A percentile compares a stretch with the other conserved stretches of the same genome.
Conservation (phyloP, 306 rosid species). For the Cicer yamashitae region DNA sequence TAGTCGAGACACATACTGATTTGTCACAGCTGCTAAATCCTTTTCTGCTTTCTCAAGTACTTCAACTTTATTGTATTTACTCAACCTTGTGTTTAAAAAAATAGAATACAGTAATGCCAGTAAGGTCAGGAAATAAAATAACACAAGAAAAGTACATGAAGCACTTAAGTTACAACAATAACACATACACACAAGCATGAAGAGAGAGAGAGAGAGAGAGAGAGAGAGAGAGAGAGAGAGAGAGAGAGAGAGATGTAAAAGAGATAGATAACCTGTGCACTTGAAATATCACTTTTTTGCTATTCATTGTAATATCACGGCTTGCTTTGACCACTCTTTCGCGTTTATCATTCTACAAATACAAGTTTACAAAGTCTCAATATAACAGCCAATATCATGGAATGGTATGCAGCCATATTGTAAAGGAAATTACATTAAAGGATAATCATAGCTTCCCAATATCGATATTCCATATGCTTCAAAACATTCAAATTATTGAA, state of each 20-base stretch:
- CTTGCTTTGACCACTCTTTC: slow-evolving; percentile 95
- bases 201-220: background rate
- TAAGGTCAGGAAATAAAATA: slow-evolving; percentile 31
- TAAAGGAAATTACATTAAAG: background rate
- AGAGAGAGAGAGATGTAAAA: background rate
- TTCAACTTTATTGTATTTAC: slow-evolving; percentile 80
- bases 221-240: background rate
- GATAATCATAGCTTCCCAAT: slow-evolving; percentile 12
- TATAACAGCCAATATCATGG: slow-evolving; percentile 22
- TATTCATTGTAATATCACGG: slow-evolving; percentile 89
- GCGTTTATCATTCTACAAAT: slow-evolving; percentile 84
- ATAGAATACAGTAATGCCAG: slow-evolving; percentile 16
- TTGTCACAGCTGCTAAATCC: slow-evolving; percentile 77
- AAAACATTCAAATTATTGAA: slow-evolving; percentile 8
- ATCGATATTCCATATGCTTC: slow-evolving; percentile 25
- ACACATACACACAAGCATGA: background rate
- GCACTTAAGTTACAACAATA: slow-evolving; percentile 10
- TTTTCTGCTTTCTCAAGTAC: slow-evolving; percentile 89
- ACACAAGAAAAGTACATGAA: background rate
- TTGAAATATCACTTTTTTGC: slow-evolving; percentile 97
- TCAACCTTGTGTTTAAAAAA: slow-evolving; percentile 61
- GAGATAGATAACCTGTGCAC: slow-evolving; percentile 79
- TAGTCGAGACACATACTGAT: slow-evolving; percentile 63
- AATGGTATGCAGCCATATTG: background rate
- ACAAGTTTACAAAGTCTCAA: slow-evolving; percentile 35